Base-by-base conservation (phyloP, 1,284 basidiomycete species). In the Fistulinella cinereoalba region DNA sequence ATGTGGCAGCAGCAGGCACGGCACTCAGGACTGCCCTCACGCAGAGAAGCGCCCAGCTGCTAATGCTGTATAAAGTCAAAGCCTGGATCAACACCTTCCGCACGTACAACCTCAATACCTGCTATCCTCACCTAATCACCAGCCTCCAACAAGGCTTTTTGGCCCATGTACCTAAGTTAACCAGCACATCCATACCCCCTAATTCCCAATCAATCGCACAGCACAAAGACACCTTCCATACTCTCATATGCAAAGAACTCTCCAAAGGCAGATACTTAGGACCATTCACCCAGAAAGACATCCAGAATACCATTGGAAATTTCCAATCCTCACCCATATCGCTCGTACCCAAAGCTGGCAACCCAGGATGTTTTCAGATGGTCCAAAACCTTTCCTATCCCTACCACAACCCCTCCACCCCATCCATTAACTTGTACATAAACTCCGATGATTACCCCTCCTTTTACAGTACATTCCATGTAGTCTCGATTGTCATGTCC, bases 321-420 rank as follows among this genome's bases (percentile, higher is more conserved):
- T 71, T 74, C 36, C 71, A 72, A 42, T 51, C 69, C 0, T 72
- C 71, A 0, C 71, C 71, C 0, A 32, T 75, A 0, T 69, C 34
- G 13, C 37, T 74, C 1, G 53, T 69, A 0, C 65, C 65, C 0
- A 73, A 75, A 42, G 47, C 62, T 0, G 56, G 58, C 0, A 60
- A 61, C 13, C 58, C 56, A 0, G 60, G 57, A 0, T 66, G 66
- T 32, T 69, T 58, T 27, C 36, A 57, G 0, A 37, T 68, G 0
- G 57, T 77, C 0, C 72, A 77, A 12, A 70, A 76, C 39, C 62
- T 72, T 12, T 77, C 73, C 0, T 43, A 1, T 62, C 55, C 45
- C 66, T 67, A 2, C 29, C 3, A 6, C 3, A 5, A 11, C 8
- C 3, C 8, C n/a, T 11, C 39, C 53, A 21, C n/a, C n/a, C 0